Percentiles rank a stretch among this genome's conserved stretches.
These are phyloP conservation scores for Ramaria sp. DNA, from an alignment of 768 basidiomycete genomes.

Conservation along the genomic window DNA sequence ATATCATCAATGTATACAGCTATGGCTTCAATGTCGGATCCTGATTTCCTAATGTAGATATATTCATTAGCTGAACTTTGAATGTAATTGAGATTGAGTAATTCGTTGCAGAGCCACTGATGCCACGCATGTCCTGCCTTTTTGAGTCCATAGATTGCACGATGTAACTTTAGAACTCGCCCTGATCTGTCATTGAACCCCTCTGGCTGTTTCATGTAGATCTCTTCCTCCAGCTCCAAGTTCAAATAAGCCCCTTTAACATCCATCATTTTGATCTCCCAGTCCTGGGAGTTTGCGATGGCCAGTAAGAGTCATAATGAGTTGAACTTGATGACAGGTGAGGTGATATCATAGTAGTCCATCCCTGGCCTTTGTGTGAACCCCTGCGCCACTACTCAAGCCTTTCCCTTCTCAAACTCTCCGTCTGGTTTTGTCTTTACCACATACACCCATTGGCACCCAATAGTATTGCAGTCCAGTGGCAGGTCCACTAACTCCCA, in stretches of 20 bases:
- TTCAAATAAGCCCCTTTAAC: conserved; percentile 22
- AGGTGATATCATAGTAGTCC: conserved; percentile 26
- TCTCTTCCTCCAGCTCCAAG: conserved; percentile 18
- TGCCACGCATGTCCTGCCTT: conserved; percentile 23
- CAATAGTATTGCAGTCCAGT: conserved; percentile 12
- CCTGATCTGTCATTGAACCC: conserved; percentile 11
- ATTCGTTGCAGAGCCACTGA: conserved; percentile 13
- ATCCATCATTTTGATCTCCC: conserved; percentile 22
- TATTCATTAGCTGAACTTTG: conserved; percentile 14
- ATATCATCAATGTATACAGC: conserved; percentile 24
- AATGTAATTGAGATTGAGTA: conserved; percentile 17
- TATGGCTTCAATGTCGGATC: conserved; percentile 11
- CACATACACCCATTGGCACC: conserved; percentile 19
- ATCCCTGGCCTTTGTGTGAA: conserved; percentile 13
- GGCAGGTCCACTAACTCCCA: conserved; percentile 15
- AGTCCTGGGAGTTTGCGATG: conserved; percentile 15
- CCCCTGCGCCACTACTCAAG: conserved; percentile 18
- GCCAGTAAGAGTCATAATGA: conserved; percentile 20
- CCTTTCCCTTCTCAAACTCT: conserved; percentile 15
- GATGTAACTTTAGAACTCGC: conserved; percentile 14
- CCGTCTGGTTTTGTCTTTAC: conserved; percentile 17
- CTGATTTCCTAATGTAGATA: conserved; percentile 12
- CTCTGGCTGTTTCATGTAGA: conserved; percentile 22
- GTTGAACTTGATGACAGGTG: conserved; percentile 30
- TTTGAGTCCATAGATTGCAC: conserved; percentile 22